Base-by-base conservation (phyloP, 495 filamentous ascomycete species). In the Xylaria intraflava region DNA sequence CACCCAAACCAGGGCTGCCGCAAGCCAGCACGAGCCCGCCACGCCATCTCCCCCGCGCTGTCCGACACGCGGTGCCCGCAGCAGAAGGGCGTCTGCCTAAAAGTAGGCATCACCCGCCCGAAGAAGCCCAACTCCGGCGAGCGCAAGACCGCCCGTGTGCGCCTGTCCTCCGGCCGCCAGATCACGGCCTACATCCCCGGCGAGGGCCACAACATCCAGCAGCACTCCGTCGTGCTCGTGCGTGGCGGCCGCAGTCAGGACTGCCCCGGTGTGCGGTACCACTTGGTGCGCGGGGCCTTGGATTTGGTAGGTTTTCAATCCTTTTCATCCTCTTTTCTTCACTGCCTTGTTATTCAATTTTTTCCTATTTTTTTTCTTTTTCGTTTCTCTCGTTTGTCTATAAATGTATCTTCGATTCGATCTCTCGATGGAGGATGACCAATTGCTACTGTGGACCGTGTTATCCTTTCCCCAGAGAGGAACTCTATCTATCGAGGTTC, bases 51-150 rank as follows among this genome's bases (percentile, higher is more conserved):
- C 2, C 93, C 93, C 0, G 93, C 91, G 4, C 79, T 98, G 47
- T 78, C 76, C 6, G 70, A 73, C 47, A 79, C 78, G 55, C 68
- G 83, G 20, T 78, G 86, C 20, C 88, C 93, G 11, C 79, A 85
- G 66, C 82, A 95, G 76, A 97, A 97, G 72, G 93, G 90, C 56
- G 93, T 98, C 22, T 97, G 94, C 70, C 70, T 97, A 51, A 89
- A 90, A 66, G 94, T 96, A 52, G 85, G 84, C 65, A 85, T 89
- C 59, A 90, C 87, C 62, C 91, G 90, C 65, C 93, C 93, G 20
- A 97, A 98, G 83, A 98, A 98, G 73, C 93, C 93, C 40, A 98
- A 98, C 68, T 98, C 93, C 16, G 94, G 88, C 27, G 89, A 95
- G 72, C 73, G 93, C 41, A 98, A 98, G 76, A 88, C 85, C 22